Conservation (phyloP, 164 flowering plant genomes). For the Liquidambar formosana region DNA sequence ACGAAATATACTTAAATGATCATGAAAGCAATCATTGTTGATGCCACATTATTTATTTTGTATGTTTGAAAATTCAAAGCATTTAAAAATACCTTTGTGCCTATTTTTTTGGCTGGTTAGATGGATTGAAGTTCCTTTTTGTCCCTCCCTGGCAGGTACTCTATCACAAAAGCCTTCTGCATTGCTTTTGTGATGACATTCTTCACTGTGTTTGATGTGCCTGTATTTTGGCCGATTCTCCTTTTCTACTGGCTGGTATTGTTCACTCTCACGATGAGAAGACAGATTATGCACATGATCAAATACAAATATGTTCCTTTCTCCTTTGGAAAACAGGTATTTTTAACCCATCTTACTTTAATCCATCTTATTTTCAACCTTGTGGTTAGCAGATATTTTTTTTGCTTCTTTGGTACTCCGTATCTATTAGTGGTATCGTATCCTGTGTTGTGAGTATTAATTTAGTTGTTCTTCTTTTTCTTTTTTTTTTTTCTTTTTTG, state of each 20-base stretch:
- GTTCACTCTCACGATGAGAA: constrained; percentile 74
- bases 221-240: constrained; percentile 92
- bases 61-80: no score
- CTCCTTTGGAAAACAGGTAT: constrained; percentile 83
- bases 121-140: no score
- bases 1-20: no score
- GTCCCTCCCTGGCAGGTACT: constrained; percentile 71
- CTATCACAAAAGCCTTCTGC: no score
- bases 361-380: neutral
- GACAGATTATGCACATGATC: constrained; percentile 70
- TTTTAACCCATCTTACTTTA: no score
- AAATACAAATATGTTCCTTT: no score
- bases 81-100: no score
- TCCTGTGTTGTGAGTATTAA: neutral
- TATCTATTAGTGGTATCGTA: neutral
- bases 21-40: no score
- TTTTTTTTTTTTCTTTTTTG: no score
- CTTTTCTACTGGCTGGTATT: constrained; percentile 79
- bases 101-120: no score
- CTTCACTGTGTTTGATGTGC: constrained; percentile 75
- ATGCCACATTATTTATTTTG: no score
- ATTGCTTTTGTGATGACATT: constrained; percentile 84
- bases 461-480: constrained; percentile 3
- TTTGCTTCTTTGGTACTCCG: no score
- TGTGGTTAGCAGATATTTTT: neutral